Conservation (phyloP, 139 green algal genomes). For the Coccomyxa sp. region DNA sequence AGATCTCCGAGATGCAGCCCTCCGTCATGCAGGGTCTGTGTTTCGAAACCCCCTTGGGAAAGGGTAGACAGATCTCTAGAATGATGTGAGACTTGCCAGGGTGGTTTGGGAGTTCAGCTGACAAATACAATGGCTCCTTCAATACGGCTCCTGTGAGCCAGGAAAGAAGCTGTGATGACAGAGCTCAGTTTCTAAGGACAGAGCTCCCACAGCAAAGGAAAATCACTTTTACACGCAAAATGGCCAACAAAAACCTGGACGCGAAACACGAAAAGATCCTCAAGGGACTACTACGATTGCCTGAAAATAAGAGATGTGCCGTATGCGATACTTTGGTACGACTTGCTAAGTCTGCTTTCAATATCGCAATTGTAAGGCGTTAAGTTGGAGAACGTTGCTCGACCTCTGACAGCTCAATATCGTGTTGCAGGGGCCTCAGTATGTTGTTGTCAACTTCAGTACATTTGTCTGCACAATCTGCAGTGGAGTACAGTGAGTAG, state of each 20-base stretch:
- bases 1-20: too few relatives aligned
- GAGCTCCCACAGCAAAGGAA: too few relatives aligned
- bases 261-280: conserved; percentile 32
- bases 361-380: neutral
- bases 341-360: neutral
- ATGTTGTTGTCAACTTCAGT: conserved; percentile 61
- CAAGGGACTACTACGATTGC: conserved; percentile 22
- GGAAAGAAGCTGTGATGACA: too few relatives aligned
- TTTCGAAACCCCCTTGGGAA: too few relatives aligned
- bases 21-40: too few relatives aligned
- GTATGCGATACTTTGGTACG: conserved; percentile 49
- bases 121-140: too few relatives aligned
- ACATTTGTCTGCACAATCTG: conserved; percentile 80
- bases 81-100: too few relatives aligned
- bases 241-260: conserved; percentile 10
- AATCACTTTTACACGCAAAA: too few relatives aligned
- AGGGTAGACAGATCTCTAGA: too few relatives aligned
- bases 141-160: too few relatives aligned
- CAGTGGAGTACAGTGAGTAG: conserved; percentile 75
- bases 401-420: neutral
- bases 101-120: too few relatives aligned
- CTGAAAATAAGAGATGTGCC: conserved; percentile 50
- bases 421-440: conserved; percentile 63
- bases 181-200: too few relatives aligned
- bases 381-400: neutral